A percentile compares a stretch with the other conserved stretches of the same genome.
Conservation (phyloP, 2,329 filamentous ascomycete species). For the Cyphellophora attinorum region DNA sequence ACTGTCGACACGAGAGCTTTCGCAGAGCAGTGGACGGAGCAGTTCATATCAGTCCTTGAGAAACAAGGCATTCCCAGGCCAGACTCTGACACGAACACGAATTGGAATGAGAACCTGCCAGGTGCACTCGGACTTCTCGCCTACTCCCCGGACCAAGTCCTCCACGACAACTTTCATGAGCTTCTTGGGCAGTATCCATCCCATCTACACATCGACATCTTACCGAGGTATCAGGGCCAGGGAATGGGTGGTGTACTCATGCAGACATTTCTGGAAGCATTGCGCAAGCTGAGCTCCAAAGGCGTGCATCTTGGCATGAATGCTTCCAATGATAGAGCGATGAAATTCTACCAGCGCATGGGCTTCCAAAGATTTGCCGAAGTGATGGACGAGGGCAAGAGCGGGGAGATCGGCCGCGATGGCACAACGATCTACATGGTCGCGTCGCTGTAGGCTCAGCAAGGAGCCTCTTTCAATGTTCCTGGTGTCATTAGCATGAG, state of each 20-base stretch:
- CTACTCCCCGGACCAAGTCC: constrained; percentile 10
- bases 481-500: too few species aligned
- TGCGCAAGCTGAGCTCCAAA: constrained; percentile 3
- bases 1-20: constrained; percentile 12
- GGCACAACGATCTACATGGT: constrained; percentile 12
- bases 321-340: constrained; percentile 12
- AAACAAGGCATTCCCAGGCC: constrained; percentile 9
- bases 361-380: constrained; percentile 13
- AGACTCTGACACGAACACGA: constrained; percentile 5
- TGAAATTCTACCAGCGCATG: constrained; percentile 14
- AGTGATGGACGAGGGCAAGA: constrained; percentile 11
- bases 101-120: constrained; percentile 10
- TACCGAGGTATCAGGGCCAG: constrained; percentile 10
- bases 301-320: constrained; percentile 16
- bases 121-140: constrained; percentile 12
- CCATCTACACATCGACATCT: constrained; percentile 17
- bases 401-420: constrained; percentile 13
- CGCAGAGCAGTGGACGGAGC: constrained; percentile 7
- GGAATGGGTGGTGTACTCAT: constrained; percentile 15
- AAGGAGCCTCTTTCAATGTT: too few species aligned
- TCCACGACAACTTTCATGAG: constrained; percentile 10
- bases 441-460: too few species aligned
- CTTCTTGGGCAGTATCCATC: constrained; percentile 14
- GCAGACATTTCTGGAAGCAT: constrained; percentile 5
- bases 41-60: constrained; percentile 9